phyloP scores from a whole-genome alignment of 2,329 filamentous ascomycete species.

The Aplosporella prunicola region DNA sequence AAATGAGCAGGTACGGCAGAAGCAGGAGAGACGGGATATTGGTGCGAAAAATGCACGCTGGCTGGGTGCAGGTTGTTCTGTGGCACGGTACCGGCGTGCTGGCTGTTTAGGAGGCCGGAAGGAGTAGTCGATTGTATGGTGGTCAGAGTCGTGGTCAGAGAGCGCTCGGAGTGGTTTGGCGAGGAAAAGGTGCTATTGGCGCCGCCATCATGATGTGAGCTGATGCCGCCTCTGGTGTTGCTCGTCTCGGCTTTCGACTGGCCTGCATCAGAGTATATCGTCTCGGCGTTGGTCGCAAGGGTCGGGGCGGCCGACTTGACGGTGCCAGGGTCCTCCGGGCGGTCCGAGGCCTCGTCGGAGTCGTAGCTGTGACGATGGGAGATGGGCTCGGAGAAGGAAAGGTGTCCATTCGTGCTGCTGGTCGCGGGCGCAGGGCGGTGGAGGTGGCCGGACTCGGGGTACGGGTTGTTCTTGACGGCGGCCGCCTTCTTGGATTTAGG shows the following conservation, averaged over 20 bases:
- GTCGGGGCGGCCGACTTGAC: constrained; percentile 70
- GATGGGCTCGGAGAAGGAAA: constrained; percentile 43
- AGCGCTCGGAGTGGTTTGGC: constrained; percentile 69
- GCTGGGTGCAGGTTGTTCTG: constrained; percentile 25
- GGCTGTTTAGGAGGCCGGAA: constrained; percentile 37
- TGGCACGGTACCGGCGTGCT: constrained; percentile 18
- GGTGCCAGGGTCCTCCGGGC: constrained; percentile 43
- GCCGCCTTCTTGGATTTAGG: constrained; percentile 32
- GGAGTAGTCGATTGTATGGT: constrained; percentile 70
- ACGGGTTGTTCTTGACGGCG: constrained; percentile 77
- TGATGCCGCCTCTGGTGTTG: constrained; percentile 51
- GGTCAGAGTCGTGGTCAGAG: constrained; percentile 72
- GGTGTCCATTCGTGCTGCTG: constrained; percentile 34
- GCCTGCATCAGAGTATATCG: constrained; percentile 62
- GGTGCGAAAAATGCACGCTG: constrained; percentile 47
- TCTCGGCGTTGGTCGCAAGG: constrained; percentile 73
- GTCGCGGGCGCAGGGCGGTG: constrained; percentile 44
- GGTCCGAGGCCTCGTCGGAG: constrained; percentile 44
- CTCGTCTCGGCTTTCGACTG: constrained; percentile 75
- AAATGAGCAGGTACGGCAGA: constrained; percentile 66
- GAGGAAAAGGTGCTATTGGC: constrained; percentile 69
- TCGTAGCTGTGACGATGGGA: constrained; percentile 40
- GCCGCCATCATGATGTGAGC: constrained; percentile 51
- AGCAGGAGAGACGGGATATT: constrained; percentile 50
- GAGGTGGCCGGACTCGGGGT: constrained; percentile 66